A percentile compares a stretch with the other conserved stretches of the same genome.
These are phyloP conservation scores for Peronospora tabacina DNA, from an alignment of 352 stramenopile species.

Conservation along the genomic window DNA sequence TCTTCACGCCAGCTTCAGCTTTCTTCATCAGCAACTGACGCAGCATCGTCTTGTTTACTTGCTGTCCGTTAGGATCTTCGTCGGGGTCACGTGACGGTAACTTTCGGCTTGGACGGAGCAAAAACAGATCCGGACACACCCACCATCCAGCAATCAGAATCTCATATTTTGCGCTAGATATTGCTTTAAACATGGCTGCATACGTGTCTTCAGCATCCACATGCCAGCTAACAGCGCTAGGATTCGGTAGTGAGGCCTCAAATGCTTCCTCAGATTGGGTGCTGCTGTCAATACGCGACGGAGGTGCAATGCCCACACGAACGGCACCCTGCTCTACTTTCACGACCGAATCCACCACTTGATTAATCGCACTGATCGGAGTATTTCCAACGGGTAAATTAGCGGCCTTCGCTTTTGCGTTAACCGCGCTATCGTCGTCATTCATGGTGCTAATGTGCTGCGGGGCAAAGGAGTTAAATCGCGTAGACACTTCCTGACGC, in stretches of 20 bases:
- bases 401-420: constrained; percentile 25
- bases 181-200: constrained; percentile 79
- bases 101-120: constrained; percentile 60
- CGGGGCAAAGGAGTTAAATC: constrained; percentile 76
- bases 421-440: constrained; percentile 29
- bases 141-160: constrained; percentile 90
- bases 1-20: constrained; percentile 74
- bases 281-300: constrained; percentile 43
- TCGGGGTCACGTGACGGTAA: constrained; percentile 27
- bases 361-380: constrained; percentile 19
- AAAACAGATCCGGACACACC: constrained; percentile 79
- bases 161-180: constrained; percentile 79
- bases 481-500: constrained; percentile 56
- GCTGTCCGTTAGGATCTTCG: constrained; percentile 25
- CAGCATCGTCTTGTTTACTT: constrained; percentile 64
- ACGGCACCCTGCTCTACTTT: constrained; percentile 25
- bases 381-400: constrained; percentile 12
- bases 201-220: constrained; percentile 85
- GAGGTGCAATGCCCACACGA: constrained; percentile 18
- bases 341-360: constrained; percentile 29
- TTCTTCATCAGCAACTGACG: constrained; percentile 74
- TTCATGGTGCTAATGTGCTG: constrained; percentile 41
- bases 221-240: constrained; percentile 72
- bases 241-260: constrained; percentile 29
- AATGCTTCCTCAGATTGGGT: constrained; percentile 57